Evolutionary conservation across 2,329 filamentous ascomycete genomes (phyloP), one percentile per base, ranked within the genome.

Genomic region (Harringtonia lauricola): DNA sequence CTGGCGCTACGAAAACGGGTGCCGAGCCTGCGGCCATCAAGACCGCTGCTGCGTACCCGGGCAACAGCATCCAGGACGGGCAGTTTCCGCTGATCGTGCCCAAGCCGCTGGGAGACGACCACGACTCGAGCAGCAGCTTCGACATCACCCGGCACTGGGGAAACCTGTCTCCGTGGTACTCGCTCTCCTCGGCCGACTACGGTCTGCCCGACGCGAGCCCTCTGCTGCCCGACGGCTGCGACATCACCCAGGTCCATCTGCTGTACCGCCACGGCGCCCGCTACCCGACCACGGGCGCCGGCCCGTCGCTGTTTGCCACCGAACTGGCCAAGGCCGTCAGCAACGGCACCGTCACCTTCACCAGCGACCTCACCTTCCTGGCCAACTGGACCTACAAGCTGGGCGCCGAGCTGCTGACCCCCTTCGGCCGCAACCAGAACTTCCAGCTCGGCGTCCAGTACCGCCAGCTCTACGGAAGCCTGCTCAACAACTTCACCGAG

Each of bases 401-500:
- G 15, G 62, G 59, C 12, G 59, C 56, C 12, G 54, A 62, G 45
- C 52, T 59, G 10, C 58, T 64, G 36, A 61, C 59, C 8, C 58
- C 61, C 18, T 64, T 63, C 49, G 62, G 62, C 39, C 56, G 62
- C 28, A 61, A 58, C 45, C 63, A 70, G 49, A 57, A 61, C 41
- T 67, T 67, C 49, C 49, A 64, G 13, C 56, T 67, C 3, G 64
- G 64, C 9, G 49, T 66, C 13, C 54, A 57, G 42, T 58, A 66
- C 45, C 60, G 64, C 15, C 59, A 66, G 47, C 55, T 67, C n/a
- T 67, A 62, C 36, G 59, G 64, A 8, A 54, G 63, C 38, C 57
- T 67, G 13, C 59, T 68, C 35, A 67, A 66, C 47, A 67, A 67
- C 52, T 67, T 67, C 45, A 60, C 58, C 29, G 54, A 52, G 41